Evolutionary conservation across 371 early-diverging fungal genomes (phyloP), one percentile per base, ranked within the genome.

Genomic region (Scutellospora calospora): DNA sequence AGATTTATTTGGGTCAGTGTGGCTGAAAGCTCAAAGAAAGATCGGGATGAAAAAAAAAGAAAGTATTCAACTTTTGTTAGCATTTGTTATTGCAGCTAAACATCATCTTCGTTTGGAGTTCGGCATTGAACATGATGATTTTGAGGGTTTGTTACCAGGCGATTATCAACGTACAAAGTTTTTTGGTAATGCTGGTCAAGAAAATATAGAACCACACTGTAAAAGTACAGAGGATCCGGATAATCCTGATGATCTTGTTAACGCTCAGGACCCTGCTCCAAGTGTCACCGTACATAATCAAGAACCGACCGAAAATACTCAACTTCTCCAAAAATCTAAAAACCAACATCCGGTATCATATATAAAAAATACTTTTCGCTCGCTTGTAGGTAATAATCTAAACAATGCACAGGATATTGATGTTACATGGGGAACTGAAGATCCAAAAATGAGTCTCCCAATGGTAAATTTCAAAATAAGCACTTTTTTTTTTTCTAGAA

Each of bases 51-150:
- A 92, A 75, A 94, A 94, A 84, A 85, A 88, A 82, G 86, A 90
- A 25, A 91, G 91, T 72, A 90, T 95, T 87, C 89, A 92, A 73
- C 83, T 95, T 18, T 80, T 94, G 25, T 71, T 94, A 22, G 95
- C 94, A 2, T 95, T 88, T 82, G 90, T 90, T 0, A 85, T 90
- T 16, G 82, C 94, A 11, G 87, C 89, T 62, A 94, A 94, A 83
- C 93, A 95, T 83, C 91, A 95, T 82, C 71, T 95, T 8, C 88
- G 96, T 35, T 83, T 84, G 57, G 95, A 96, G 79, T 86, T 85
- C 38, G 93, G 93, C 18, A 80, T 85, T 78, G 87, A 88, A 63
- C 89, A 90, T 62, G 86, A 83, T 54, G 90, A 93, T 82, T 81
- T 91, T 14, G 88, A 88, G 68, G 83, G 85, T 57, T 83, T 90